Conservation (phyloP, 306 rosid species). For the Corylus heterophylla region DNA sequence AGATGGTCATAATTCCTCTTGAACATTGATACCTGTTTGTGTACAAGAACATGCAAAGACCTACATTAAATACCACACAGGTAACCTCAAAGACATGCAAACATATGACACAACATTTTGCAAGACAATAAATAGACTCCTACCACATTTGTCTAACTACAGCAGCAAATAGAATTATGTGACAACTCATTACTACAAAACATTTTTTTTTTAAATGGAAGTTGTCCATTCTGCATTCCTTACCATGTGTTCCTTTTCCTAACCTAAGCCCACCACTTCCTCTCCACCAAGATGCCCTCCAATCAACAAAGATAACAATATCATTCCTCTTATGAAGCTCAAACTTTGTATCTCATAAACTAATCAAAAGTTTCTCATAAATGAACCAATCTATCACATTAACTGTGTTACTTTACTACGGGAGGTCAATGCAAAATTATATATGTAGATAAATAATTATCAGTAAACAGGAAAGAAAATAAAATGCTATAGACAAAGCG, state of each 20-base stretch:
- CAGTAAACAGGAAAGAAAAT: neutral
- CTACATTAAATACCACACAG: neutral
- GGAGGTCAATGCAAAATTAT: neutral
- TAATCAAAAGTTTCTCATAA: neutral
- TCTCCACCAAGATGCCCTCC: neutral
- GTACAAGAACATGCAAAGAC: slow-evolving; percentile 7
- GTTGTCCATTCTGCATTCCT: neutral
- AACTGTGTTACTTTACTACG: neutral
- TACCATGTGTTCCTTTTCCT: neutral
- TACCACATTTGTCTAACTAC: neutral
- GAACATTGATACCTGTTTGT: slow-evolving; percentile 80
- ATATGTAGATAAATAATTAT: neutral
- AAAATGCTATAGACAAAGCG: neutral
- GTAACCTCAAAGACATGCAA: neutral
- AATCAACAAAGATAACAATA: neutral
- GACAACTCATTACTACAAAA: neutral
- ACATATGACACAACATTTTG: neutral
- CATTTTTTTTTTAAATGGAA: neutral
- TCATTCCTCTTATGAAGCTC: neutral
- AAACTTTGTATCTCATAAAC: neutral
- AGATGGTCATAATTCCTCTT: slow-evolving; percentile 95
- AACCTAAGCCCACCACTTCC: neutral
- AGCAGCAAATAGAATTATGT: neutral
- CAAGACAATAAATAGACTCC: neutral
- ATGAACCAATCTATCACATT: neutral